A percentile compares a stretch with the other conserved stretches of the same genome.
Conservation (phyloP, 306 rosid species). For the Mimosa bimucronata region DNA sequence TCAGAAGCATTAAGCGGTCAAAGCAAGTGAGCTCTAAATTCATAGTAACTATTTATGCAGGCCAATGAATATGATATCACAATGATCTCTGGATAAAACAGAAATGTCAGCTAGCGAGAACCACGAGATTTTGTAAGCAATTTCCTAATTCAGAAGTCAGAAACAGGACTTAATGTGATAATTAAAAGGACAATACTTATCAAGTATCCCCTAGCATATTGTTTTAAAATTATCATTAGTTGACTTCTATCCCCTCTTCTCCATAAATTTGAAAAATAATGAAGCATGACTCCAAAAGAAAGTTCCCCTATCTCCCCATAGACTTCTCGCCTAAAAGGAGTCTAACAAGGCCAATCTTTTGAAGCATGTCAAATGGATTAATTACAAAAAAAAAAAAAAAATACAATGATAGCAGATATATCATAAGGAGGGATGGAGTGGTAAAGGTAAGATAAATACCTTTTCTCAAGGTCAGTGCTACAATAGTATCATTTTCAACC, state of each 20-base stretch:
- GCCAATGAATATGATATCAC: not conserved
- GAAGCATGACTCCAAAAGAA: not conserved
- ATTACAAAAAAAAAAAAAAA: not conserved
- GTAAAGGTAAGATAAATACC: not conserved
- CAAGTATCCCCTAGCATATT: not conserved
- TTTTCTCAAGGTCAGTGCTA: constrained; percentile 3
- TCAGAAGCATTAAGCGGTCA: not conserved
- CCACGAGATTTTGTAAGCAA: not conserved
- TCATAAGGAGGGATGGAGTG: not conserved
- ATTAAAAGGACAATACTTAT: not conserved
- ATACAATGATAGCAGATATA: not conserved
- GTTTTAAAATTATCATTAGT: not conserved
- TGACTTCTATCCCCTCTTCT: not conserved
- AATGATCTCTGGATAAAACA: not conserved
- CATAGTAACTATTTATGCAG: not conserved
- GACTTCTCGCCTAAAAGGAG: not conserved
- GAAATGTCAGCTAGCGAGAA: not conserved
- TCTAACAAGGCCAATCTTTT: not conserved
- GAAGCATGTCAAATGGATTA: not conserved
- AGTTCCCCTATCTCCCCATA: not conserved
- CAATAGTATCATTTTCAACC: constrained; percentile 10
- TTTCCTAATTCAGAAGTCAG: not conserved
- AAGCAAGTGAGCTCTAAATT: not conserved
- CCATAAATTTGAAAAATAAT: not conserved
- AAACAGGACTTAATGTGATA: not conserved